Evolutionary conservation across 1,284 basidiomycete species (phyloP), one percentile per base, ranked within the genome.

Genomic region (Tylopilus orsonianus): DNA sequence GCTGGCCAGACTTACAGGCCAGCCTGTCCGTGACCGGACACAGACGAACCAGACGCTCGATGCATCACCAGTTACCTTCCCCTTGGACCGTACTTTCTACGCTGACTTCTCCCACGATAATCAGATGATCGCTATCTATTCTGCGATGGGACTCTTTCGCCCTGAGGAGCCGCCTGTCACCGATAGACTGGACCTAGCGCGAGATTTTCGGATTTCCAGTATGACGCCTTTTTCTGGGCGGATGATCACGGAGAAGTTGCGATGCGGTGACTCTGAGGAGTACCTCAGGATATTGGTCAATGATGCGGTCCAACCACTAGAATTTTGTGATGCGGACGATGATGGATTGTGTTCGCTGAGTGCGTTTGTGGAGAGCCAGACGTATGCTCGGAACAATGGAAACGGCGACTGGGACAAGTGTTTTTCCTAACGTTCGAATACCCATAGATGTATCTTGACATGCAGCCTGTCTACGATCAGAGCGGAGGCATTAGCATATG

Each of bases 81-180:
- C 92, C 8, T 74, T 90, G 10, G 62, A 82, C 56, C 76, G 79
- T 37, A 75, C 70, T 2, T 60, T 89, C 43, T 90, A 86, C 56
- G 81, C 77, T 18, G 90, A 93, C 65, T 92, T 93, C 63, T 85
- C 87, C 26, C 90, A 93, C 64, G 90, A 93, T 62, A 87, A 90
- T 63, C 74, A 87, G 59, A 87, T 93, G 79, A 71, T 88, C 32
- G 82, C 87, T 38, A 85, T 92, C 47, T 84, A 82, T 51, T 69
- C 83, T 19, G 86, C 89, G 0, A 65, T 93, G 43, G 87, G 89
- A 13, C 71, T 93, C 14, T 85, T 89, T 65, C 66, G 59, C 24
- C 74, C 73, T 37, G 52, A 56, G 12, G 69, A 75, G 10, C 47
- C 59, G 3, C 74, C 81, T 13, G 70, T 77, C 59, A 74, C 81